Base-by-base conservation (phyloP, 2,329 filamentous ascomycete genomes). In the Blastomyces parvus region DNA sequence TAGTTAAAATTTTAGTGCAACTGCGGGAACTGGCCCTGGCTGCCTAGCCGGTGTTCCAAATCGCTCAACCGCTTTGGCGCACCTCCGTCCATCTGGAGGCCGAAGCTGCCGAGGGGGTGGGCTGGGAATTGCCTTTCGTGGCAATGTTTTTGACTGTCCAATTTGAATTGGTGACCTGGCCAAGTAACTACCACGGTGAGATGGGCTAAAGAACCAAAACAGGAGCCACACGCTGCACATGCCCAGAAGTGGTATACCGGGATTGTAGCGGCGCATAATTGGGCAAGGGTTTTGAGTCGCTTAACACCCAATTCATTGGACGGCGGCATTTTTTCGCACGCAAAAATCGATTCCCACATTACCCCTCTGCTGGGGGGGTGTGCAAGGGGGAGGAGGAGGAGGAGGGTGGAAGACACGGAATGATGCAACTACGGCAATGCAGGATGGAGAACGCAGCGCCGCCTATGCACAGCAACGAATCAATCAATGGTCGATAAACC, bases 401-500 rank as follows among this genome's bases (percentile, higher is more conserved):
- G 27, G 6, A 38, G 36, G 11, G 55, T 25, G n/a, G 55, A 25
- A 19, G 55, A 33, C n/a, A 57, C 55, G 55, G 36, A 57, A 42
- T 38, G 30, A 57, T 57, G 55, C 55, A 57, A 57, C 33, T 57
- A 27, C 55, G 36, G 33, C 11, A 57, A 57, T 57, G 55, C 55
- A 22, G 30, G 55, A 36, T 17, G 30, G 17, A 38, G 36, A 36
- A 42, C 11, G n/a, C 55, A 42, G 19, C 33, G 42, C 33, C 11
- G 38, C n/a, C n/a, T 17, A 17, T 57, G 55, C 33, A 14, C n/a
- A 57, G 19, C 36, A 4, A 25, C 36, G 55, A 57, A 57, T 57
- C 55, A 57, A 57, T 57, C 33, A 57, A 57, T 57, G 17, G 9
- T 40, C 33, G 38, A 57, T 57, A 25, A 57, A 57, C 36, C 55